Percentiles rank a stretch among this genome's conserved stretches.
These are phyloP conservation scores for Graphilbum ipis-grandicollis DNA, from an alignment of 2,329 filamentous ascomycete species.

Conservation along the genomic window DNA sequence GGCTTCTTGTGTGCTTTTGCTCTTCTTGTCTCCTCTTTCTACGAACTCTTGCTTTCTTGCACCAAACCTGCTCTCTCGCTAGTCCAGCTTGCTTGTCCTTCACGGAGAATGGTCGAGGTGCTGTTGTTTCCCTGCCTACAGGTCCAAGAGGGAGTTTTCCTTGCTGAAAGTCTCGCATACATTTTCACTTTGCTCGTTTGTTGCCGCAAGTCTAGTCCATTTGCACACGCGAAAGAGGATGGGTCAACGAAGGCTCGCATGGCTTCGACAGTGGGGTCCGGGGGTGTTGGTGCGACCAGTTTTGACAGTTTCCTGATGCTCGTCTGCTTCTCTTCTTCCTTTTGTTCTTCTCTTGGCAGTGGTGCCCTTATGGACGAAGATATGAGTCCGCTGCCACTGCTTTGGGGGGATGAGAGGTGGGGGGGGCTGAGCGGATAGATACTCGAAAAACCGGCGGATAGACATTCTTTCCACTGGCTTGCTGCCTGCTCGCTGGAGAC, in stretches of 20 bases:
- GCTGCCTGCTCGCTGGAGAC: constrained; percentile 4
- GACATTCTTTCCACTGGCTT: neutral
- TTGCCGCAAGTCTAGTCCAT: too few species aligned
- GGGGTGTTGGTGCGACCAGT: too few species aligned
- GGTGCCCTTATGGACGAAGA: constrained; percentile 51
- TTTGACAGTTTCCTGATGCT: constrained; percentile 11
- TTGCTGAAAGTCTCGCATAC: neutral
- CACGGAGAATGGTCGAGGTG: neutral
- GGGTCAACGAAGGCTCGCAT: neutral
- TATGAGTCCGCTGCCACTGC: constrained; percentile 56
- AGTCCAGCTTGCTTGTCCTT: neutral
- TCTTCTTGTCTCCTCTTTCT: neutral
- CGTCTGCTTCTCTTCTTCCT: constrained; percentile 7
- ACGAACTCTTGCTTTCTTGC: neutral
- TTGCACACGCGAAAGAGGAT: neutral
- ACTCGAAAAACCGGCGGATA: too few species aligned
- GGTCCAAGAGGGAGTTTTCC: constrained; percentile 6
- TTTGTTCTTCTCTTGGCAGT: neutral
- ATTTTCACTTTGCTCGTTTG: neutral
- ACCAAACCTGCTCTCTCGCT: constrained; percentile 1
- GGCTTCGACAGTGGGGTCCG: too few species aligned
- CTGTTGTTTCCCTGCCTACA: neutral
- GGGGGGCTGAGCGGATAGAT: constrained; percentile 5
- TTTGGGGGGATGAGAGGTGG: constrained; percentile 7
- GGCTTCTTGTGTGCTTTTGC: constrained; percentile 20